These are phyloP conservation scores for Cyanidiococcus yangmingshanensis DNA, from an alignment of 23 red algal species.

Conservation along the genomic window DNA sequence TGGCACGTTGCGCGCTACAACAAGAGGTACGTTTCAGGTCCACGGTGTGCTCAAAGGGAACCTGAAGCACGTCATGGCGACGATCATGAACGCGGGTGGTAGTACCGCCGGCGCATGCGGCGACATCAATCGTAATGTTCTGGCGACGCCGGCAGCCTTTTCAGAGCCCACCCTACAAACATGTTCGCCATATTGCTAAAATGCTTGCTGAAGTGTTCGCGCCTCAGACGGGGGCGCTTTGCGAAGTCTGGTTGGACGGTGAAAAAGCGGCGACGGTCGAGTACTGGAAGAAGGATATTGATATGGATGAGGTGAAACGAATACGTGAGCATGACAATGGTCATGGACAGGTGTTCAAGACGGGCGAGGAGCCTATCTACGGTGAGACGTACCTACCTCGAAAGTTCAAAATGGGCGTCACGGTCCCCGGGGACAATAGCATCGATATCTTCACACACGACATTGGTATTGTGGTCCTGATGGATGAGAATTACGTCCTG, in stretches of 20 bases:
- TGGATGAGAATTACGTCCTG: slow-evolving; percentile 31
- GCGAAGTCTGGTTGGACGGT: slow-evolving; percentile 96
- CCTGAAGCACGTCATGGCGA: slow-evolving; percentile 75
- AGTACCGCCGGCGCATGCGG: slow-evolving; percentile 83
- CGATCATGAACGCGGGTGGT: slow-evolving; percentile 90
- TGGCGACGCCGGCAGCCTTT: slow-evolving; percentile 80
- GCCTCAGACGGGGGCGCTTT: slow-evolving; percentile 83
- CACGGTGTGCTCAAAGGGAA: slow-evolving; percentile 93
- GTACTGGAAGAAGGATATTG: slow-evolving; percentile 84
- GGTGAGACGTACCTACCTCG: slow-evolving; percentile 91
- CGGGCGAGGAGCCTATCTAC: slow-evolving; percentile 90
- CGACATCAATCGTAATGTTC: slow-evolving; percentile 81
- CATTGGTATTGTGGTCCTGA: slow-evolving; percentile 83
- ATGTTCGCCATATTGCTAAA: slow-evolving; percentile 41
- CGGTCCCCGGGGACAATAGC: slow-evolving; percentile 90
- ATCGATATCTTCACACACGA: slow-evolving; percentile 97
- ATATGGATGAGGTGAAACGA: slow-evolving; percentile 70
- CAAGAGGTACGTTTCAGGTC: slow-evolving; percentile 76
- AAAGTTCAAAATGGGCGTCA: slow-evolving; percentile 99
- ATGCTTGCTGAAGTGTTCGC: slow-evolving; percentile 93
- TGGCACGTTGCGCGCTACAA: slow-evolving; percentile 83
- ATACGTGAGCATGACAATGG: slow-evolving; percentile 77
- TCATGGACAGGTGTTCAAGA: slow-evolving; percentile 47
- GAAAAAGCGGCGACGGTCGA: slow-evolving; percentile 93
- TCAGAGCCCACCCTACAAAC: slow-evolving; percentile 33